Percentiles rank a stretch among this genome's conserved stretches.
Conservation (phyloP, 2,329 filamentous ascomycete species). For the Rutstroemia sp. region DNA sequence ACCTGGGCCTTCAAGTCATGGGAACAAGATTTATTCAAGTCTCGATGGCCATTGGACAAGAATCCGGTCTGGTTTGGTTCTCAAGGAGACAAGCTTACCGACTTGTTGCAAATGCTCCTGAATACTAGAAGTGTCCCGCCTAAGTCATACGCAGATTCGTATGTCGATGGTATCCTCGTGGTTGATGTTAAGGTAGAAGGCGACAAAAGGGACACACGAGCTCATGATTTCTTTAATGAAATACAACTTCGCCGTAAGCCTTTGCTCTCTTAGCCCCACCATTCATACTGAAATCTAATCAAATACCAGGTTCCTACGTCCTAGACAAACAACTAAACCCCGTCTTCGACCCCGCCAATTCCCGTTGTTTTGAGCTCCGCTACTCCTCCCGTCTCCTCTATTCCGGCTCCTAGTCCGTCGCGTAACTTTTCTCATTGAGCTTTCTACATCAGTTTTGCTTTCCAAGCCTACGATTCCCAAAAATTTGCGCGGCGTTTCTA, state of each 20-base stretch:
- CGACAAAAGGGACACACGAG: conserved; percentile 37
- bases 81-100: conserved; percentile 51
- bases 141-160: conserved; percentile 32
- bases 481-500: conserved; percentile 1
- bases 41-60: conserved; percentile 53
- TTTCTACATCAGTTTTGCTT: background rate
- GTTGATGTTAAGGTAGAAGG: conserved; percentile 31
- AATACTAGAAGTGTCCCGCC: conserved; percentile 54
- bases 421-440: too few relatives aligned
- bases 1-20: conserved; percentile 64
- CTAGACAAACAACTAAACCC: conserved; percentile 26
- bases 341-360: conserved; percentile 30
- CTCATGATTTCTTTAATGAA: conserved; percentile 46
- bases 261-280: too few relatives aligned
- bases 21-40: conserved; percentile 48
- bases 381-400: conserved; percentile 43
- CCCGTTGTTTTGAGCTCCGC: conserved; percentile 43
- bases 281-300: conserved; percentile 8
- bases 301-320: conserved; percentile 23
- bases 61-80: conserved; percentile 49
- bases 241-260: conserved; percentile 51
- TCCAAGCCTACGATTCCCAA: conserved; percentile 1
- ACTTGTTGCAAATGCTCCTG: conserved; percentile 53
- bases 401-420: conserved; percentile 5
- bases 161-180: conserved; percentile 36